Evolutionary conservation across 2,329 filamentous ascomycete genomes (phyloP).

Genomic region (Neoarthrinium moseri): DNA sequence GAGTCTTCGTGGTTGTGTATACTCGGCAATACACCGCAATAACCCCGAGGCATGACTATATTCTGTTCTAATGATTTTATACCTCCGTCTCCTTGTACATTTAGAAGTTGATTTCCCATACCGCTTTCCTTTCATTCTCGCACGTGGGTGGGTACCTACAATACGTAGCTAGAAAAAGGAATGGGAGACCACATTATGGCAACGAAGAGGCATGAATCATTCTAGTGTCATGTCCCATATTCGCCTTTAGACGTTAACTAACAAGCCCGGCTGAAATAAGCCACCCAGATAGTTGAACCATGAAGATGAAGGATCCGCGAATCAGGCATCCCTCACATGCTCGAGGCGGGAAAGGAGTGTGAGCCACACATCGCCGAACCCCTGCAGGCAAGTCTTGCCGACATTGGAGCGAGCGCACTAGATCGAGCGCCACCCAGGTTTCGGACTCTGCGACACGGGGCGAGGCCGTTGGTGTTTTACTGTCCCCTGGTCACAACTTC

Average conservation of each 20-base stretch:
- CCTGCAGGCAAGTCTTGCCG: neutral
- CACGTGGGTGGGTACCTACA: constrained; percentile 13
- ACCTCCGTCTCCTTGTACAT: constrained; percentile 14
- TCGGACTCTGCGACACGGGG: constrained; percentile 4
- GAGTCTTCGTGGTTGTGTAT: neutral
- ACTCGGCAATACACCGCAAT: constrained; percentile 1
- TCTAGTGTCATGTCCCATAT: neutral
- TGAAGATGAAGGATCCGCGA: neutral
- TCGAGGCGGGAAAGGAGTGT: neutral
- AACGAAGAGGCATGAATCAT: neutral
- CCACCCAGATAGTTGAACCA: neutral
- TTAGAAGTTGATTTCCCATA: constrained; percentile 11
- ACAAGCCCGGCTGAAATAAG: neutral
- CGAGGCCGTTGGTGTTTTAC: neutral
- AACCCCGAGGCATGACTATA: neutral
- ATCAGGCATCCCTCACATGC: neutral
- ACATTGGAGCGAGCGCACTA: neutral
- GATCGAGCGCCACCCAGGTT: neutral
- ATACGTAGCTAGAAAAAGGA: constrained; percentile 15
- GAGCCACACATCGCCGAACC: neutral
- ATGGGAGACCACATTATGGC: constrained; percentile 12
- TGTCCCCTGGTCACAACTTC: neutral
- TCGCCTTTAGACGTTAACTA: neutral
- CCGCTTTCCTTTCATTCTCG: constrained; percentile 10
- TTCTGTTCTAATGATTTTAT: constrained; percentile 17